Evolutionary conservation across 768 basidiomycete species (phyloP), one percentile per base, ranked within the genome.

Genomic region (Lepiota subincarnata): DNA sequence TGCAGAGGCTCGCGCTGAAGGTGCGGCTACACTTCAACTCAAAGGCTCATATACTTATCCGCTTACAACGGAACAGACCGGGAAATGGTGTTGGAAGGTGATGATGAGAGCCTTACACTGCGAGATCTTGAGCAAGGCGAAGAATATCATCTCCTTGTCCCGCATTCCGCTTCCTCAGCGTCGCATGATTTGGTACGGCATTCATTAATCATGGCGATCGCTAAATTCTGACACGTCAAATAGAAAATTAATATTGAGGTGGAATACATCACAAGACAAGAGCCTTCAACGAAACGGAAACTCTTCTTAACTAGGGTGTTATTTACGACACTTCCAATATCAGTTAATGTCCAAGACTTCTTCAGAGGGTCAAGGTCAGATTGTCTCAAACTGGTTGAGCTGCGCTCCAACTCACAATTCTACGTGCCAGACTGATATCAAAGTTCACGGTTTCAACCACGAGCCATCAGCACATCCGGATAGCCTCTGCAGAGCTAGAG

Each of bases 311-410:
- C 79, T 11, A 77, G 80, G 53, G 67, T 76, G 2, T 73, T 95
- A 3, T 74, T 79, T 12, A 83, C 87, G 6, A 78, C 87, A 0
- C 74, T 98, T 3, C 95, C 96, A 0, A 75, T 99, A 40, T 82
- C 88, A 2, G 89, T 98, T 54, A 97, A 95, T 54, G 96, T 98
- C 0, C 90, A 98, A 68, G 97, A 99, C 66, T 95, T 92, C 68
- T 98, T 98, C 75, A 83, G 96, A 18, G 87, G 87, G 22, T 75
- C 82, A 52, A 85, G 83, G 96, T 93, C 35, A 40, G 76, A 50
- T 37, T 7, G 31, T 31, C 31, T 28, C 1, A 10, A 6, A 22
- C 10, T 49, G 12, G 19, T 50, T 39, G 2, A 13, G 34, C 38
- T 41, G 45, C 36, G 31, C 45, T 46, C 16, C 55, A 20, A 48